phyloP scores from a whole-genome alignment of 495 filamentous ascomycete genomes.

The Cercophora newfieldiana region DNA sequence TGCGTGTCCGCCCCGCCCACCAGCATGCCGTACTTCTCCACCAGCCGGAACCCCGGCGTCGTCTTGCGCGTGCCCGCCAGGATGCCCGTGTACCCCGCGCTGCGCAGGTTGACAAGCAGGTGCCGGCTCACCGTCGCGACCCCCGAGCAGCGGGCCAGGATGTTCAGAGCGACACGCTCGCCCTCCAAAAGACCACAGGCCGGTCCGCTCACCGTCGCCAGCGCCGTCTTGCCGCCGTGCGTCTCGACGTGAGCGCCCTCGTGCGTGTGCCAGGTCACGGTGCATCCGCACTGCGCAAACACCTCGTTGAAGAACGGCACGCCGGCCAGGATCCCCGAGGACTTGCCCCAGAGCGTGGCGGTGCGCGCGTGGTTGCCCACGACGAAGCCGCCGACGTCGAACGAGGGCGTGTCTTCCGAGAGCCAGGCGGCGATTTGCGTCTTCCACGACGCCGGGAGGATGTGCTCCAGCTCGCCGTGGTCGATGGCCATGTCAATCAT shows the following conservation, averaged over 20 bases:
- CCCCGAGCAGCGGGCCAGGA: constrained; percentile 87
- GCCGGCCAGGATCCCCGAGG: constrained; percentile 81
- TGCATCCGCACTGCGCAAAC: constrained; percentile 85
- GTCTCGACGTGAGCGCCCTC: constrained; percentile 69
- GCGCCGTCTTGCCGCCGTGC: constrained; percentile 48
- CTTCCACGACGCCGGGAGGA: constrained; percentile 84
- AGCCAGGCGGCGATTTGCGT: constrained; percentile 80
- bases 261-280: constrained; percentile 78
- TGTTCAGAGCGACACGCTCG: constrained; percentile 90
- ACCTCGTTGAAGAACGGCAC: constrained; percentile 96
- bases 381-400: constrained; percentile 96
- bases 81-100: constrained; percentile 73
- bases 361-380: constrained; percentile 77
- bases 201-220: constrained; percentile 84
- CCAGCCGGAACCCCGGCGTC: constrained; percentile 90
- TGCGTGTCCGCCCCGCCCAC: constrained; percentile 90
- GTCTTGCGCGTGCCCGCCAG: constrained; percentile 96
- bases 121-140: constrained; percentile 71
- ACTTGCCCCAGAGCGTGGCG: constrained; percentile 88
- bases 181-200: constrained; percentile 84
- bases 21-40: constrained; percentile 97
- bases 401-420: constrained; percentile 90
- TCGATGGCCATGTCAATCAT: constrained; percentile 49
- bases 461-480: constrained; percentile 73
- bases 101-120: constrained; percentile 52